Percentiles rank a stretch among this genome's conserved stretches.
These are phyloP conservation scores for Syncephalastrum monosporum DNA, from an alignment of 371 early-diverging fungal species.

Conservation along the genomic window DNA sequence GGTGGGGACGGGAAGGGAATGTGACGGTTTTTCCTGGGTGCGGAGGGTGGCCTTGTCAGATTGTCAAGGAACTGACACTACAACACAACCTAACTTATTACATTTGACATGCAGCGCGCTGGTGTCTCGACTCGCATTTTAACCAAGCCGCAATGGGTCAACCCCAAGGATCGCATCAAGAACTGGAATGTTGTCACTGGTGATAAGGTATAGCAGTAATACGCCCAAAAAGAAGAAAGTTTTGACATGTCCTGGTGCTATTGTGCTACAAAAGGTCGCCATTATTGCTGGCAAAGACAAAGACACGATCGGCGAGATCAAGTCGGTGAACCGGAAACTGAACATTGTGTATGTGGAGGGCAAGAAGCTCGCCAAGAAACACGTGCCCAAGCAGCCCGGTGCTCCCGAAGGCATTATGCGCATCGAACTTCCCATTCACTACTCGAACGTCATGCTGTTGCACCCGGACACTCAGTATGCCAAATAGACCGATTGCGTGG, in stretches of 20 bases:
- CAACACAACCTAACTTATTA: too few relatives aligned
- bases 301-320: constrained; percentile 51
- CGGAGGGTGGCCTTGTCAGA: constrained; percentile 9
- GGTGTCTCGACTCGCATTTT: constrained; percentile 37
- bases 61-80: constrained; percentile 6
- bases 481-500: not conserved
- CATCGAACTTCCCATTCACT: constrained; percentile 48
- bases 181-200: constrained; percentile 52
- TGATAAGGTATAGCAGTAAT: constrained; percentile 33
- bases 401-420: constrained; percentile 51
- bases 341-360: constrained; percentile 50
- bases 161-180: constrained; percentile 40
- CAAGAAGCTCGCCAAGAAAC: constrained; percentile 52
- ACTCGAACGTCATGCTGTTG: constrained; percentile 51
- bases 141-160: constrained; percentile 34
- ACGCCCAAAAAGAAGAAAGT: not conserved
- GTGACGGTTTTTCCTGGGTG: too few relatives aligned
- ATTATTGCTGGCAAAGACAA: constrained; percentile 55
- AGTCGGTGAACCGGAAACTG: constrained; percentile 35
- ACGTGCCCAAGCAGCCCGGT: constrained; percentile 44
- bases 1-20: too few relatives aligned
- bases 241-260: not conserved
- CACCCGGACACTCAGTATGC: constrained; percentile 54
- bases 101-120: too few relatives aligned
- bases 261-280: constrained; percentile 30